Conservation (phyloP, 257 asterid genomes). For the Solanum tarijense region DNA sequence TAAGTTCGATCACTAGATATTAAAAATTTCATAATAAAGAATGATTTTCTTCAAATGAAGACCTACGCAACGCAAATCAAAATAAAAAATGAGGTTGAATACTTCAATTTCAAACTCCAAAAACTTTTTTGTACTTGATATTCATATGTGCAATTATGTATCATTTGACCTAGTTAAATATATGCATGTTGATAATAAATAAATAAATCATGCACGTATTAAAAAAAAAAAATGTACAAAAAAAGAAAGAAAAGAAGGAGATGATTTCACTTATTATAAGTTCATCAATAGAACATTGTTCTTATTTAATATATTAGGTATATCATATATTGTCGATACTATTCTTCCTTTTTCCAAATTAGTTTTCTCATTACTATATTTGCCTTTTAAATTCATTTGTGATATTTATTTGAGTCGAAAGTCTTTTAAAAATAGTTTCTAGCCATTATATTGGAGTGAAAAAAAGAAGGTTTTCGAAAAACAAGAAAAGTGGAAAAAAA, state of each 20-base stretch:
- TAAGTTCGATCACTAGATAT: accelerated
- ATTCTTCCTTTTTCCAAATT: neutral
- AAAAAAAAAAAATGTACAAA: neutral
- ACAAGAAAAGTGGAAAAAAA: neutral
- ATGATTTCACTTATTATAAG: neutral
- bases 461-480: neutral
- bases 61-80: neutral
- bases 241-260: no score
- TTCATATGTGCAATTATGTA: neutral
- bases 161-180: neutral
- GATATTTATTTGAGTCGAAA: no score
- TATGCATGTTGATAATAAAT: neutral
- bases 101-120: neutral
- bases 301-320: neutral
- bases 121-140: neutral
- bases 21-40: no score
- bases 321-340: no score
- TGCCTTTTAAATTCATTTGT: accelerated
- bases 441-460: neutral
- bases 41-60: accelerated
- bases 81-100: neutral
- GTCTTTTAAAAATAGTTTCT: no score
- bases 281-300: neutral
- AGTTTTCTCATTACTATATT: no score
- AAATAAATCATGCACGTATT: neutral